Base-by-base conservation (phyloP, 2,329 filamentous ascomycete species). In the Sporothrix pallida region DNA sequence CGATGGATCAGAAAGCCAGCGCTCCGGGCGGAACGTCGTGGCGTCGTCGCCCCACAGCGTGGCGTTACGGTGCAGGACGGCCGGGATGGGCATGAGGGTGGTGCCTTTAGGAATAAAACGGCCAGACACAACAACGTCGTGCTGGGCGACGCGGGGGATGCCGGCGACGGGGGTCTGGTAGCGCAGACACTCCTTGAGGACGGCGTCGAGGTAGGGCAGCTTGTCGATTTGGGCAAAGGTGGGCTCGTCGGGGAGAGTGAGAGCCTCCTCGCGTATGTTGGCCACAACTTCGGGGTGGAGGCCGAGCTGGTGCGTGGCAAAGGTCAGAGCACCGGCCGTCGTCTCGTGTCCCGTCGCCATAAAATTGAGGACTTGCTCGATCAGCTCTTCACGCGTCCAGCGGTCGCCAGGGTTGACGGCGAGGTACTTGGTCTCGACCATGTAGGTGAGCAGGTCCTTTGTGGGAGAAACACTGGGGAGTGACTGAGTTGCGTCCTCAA, bases 161-260 rank as follows among this genome's bases (percentile, higher is more conserved):
- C 74, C 73, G 31, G 75, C 83, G 17, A 10, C 82, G 78, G 5
- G 83, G 73, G 2, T 80, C 74, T 72, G 50, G n/a, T 69, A 12
- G 31, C 73, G 73, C 0, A 74, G 60, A 7, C 48, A 48, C 54
- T 84, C 82, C 37, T 78, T 78, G 26, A 81, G 71, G 73, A 84
- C 82, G 46, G 80, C 79, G 74, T 82, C 76, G 7, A 83, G 74
- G 74, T 82, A 83, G 0, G 75, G 77, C 2, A 83, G 75, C 3
- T 54, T 73, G 10, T 76, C 76, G 20, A 76, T 73, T 9, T 72
- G 69, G 12, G 20, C 56, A 23, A 72, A 71, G 3, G 44, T 17
- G 1, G 76, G 75, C 3, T 46, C 44, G 2, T 20, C 26, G 0
- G 50, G 31, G 13, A 56, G 15, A 10, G 46, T 54, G 48, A 42